Evolutionary conservation across 2,329 filamentous ascomycete genomes (phyloP), one percentile per base, ranked within the genome.

Genomic region (Cladophialophora psammophila): DNA sequence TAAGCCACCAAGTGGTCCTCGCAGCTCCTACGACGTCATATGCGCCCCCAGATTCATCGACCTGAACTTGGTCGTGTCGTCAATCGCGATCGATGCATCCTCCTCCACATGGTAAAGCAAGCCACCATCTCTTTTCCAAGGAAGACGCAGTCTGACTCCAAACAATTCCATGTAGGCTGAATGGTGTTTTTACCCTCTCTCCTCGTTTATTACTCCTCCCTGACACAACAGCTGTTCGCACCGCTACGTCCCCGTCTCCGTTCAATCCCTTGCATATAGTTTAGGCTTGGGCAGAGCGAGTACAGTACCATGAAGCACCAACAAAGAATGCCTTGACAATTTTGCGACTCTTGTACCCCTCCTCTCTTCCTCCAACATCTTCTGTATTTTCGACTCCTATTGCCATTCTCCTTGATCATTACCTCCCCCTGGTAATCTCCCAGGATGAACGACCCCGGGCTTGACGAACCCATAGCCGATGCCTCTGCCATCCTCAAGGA

Each of bases 401-500:
- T 20, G 20, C 18, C 18, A 7, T 26, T 13, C 42, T 50, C 45
- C 45, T 50, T 3, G 6, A 2, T 8, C 18, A 50, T 50, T 31
- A 20, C 8, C 45, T 42, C 40, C 18, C 15, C 40, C 26, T n/a
- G n/a, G 40, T 53, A 53, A 10, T 12, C 13, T 5, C 36, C 40
- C 62, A 67, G 55, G 32, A 84, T 84, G 82, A 83, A 82, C 72
- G 86, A 87, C 71, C 85, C 85, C 2, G 85, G 84, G 12, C 78
- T 87, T 6, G 82, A 85, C 66, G 80, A 81, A 64, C 78, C 83
- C 20, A 80, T 86, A 60, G 72, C 79, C 34, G 75, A 84, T 48
- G 82, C 80, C 13, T 81, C 82, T 7, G 72, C 82, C n/a, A 76
- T 79, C 59, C 75, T 84, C 34, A 81, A 84, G 64, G 74, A 78